Evolutionary conservation across 345 rosid genomes (phyloP), one percentile per base, ranked within the genome.

Genomic region (Stellera chamaejasme): DNA sequence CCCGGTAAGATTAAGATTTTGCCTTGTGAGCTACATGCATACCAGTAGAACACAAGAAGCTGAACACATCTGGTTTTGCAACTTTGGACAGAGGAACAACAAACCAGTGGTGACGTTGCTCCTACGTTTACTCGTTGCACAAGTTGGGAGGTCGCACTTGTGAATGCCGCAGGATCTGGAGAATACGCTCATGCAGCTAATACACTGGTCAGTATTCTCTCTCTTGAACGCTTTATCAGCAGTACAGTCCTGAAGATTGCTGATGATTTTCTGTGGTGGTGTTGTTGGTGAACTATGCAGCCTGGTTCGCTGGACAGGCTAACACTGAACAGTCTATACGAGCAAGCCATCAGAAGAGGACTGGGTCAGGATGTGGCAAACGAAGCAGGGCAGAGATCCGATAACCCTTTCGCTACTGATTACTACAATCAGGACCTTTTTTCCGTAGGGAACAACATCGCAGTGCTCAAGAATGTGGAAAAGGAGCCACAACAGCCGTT

Each of bases 81-180:
- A 10, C 11, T 51, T 61, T 2, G 10, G 6, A 3, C 58, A 68
- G 77, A 53, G 8, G 12, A 53, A 50, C 48, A 46, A 27, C 23
- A 58, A 48, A 45, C 23, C 27, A 15, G 58, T 16, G 67, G 28
- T 45, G 65, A 28, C 23, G 55, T 14, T 39, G 43, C 23, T 50
- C 45, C 10, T 43, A 27, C 45, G 14, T 47, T 56, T 19, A 25
- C 67, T 28, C 58, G 45, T 59, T 13, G 59, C 27, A 36, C 71
- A 23, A 32, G 66, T 42, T 72, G 74, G 80, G 72, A 76, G 71
- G 60, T 63, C 15, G 74, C 59, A 51, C 80, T 69, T 49, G 73
- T 69, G 39, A n/a, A 61, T 59, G 69, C 62, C 52, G 66, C 68
- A 27, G 60, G 61, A 50, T 68, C 71, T n/a, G 54, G 56, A 59